Evolutionary conservation across 768 basidiomycete genomes (phyloP).

Genomic region (Lenzites betulinus): DNA sequence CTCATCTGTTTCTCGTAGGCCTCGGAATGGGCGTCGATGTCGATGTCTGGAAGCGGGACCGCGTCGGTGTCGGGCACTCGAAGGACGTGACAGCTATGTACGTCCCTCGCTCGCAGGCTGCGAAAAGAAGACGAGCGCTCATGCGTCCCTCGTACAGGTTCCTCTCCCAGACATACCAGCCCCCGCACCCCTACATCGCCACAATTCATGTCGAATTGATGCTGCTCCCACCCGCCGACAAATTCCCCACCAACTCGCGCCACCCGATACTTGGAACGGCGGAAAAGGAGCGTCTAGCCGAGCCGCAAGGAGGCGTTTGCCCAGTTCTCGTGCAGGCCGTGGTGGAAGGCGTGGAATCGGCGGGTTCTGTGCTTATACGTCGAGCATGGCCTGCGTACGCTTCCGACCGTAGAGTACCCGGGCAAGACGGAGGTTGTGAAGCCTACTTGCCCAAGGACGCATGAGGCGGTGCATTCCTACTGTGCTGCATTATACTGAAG

Average conservation of each 20-base stretch:
- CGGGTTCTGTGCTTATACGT: slow-evolving; percentile 13
- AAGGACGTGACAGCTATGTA: slow-evolving; percentile 53
- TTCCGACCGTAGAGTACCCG: slow-evolving; percentile 47
- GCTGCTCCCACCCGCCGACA: slow-evolving; percentile 28
- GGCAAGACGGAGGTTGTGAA: slow-evolving; percentile 49
- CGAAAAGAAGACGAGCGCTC: not conserved
- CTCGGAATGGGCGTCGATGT: slow-evolving; percentile 49
- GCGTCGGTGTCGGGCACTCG: slow-evolving; percentile 58
- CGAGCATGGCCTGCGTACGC: slow-evolving; percentile 23
- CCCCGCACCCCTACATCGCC: slow-evolving; percentile 39
- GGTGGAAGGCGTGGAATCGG: slow-evolving; percentile 16
- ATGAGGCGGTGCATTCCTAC: slow-evolving; percentile 39
- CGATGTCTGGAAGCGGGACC: slow-evolving; percentile 48
- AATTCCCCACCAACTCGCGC: not conserved
- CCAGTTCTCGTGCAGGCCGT: slow-evolving; percentile 26
- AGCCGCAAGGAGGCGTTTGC: slow-evolving; percentile 50
- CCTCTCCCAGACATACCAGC: slow-evolving; percentile 45
- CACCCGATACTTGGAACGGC: slow-evolving; percentile 35
- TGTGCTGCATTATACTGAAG: too few relatives aligned
- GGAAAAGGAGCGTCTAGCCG: slow-evolving; percentile 49
- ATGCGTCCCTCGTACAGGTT: slow-evolving; percentile 31
- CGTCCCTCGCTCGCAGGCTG: slow-evolving; percentile 18
- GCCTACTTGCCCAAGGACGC: slow-evolving; percentile 46
- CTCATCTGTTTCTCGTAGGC: slow-evolving; percentile 51
- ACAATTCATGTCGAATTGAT: slow-evolving; percentile 51